Evolutionary conservation across 805 yeast species (phyloP), one percentile per base, ranked within the genome.

Genomic region (Candida peoriensis): DNA sequence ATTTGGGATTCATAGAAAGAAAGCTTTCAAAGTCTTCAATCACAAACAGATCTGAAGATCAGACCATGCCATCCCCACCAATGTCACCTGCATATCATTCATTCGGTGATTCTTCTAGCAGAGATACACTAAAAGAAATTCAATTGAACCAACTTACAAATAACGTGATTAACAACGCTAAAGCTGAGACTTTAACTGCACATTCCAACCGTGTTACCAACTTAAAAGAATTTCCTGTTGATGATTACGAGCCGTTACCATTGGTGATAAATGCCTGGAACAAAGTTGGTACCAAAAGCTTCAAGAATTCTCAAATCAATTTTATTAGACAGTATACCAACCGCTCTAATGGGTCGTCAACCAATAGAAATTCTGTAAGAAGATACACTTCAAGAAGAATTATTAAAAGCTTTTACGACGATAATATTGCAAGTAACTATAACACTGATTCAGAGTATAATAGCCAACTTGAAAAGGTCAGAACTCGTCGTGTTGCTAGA

Each of bases 401-500:
- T 27, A 45, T 36, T 19, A 49, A 36, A 26, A 25, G 36, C 10
- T 30, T 33, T 4, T 37, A 40, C 10, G 33, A 31, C 19, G 44
- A 37, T 23, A 23, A 22, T 11, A 24, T 30, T 17, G 41, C 50
- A 33, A 40, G 44, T 19, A 41, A 52, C n/a, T 34, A 28, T 8
- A 66, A 67, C 25, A 47, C 48, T 17, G 57, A 57, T n/a, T 53
- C 63, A 16, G 57, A 53, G 25, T 50, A 47, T 27, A 45, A 41
- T 20, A 47, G 52, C 8, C 63, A 62, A 29, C 52, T 50, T 12
- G 79, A 74, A 35, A 68, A 73, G 48, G 71, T 77, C 24, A 70
- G 82, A 61, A 77, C 84, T 2, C 71, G 83, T 60, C 68, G 81
- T 49, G 58, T 68, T 23, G 70, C 64, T 7, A 68, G 65, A 44